These are phyloP conservation scores for Acanthamoeba royreba DNA, from an alignment of 208 protist species.

Conservation along the genomic window DNA sequence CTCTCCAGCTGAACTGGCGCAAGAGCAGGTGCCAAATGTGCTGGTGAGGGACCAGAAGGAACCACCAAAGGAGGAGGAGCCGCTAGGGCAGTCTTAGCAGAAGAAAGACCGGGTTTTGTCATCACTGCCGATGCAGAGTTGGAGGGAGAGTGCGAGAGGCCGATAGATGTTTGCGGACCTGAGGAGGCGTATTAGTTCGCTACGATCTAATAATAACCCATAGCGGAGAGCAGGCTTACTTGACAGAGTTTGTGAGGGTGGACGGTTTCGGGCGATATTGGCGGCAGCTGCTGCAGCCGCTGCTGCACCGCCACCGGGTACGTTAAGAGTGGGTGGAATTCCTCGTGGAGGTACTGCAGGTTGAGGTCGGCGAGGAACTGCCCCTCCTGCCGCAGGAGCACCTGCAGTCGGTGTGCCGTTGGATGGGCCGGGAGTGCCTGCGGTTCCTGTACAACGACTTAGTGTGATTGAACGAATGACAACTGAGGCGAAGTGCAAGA, in stretches of 20 bases:
- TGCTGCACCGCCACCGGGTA: not conserved
- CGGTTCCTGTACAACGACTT: not conserved
- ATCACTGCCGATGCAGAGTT: not conserved
- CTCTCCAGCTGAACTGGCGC: not conserved
- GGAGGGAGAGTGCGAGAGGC: not conserved
- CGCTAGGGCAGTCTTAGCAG: not conserved
- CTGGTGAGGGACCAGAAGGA: not conserved
- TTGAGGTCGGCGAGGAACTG: not conserved
- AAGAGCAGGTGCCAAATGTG: not conserved
- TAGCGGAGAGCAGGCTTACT: too few species aligned
- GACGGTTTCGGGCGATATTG: not conserved
- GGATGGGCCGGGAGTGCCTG: not conserved
- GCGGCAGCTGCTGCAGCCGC: not conserved
- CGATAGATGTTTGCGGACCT: not conserved
- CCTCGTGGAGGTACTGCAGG: not conserved
- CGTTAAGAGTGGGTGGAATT: not conserved
- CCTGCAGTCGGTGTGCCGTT: too few species aligned
- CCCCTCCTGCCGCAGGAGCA: not conserved
- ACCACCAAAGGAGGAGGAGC: not conserved
- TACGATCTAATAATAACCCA: too few species aligned
- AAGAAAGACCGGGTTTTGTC: not conserved
- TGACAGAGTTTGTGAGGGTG: not conserved
- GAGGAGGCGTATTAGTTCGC: not conserved
- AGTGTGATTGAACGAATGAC: too few species aligned
- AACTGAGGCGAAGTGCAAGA: too few species aligned